phyloP scores from a whole-genome alignment of 2,329 filamentous ascomycete species.

The Nigrograna mackinnonii region DNA sequence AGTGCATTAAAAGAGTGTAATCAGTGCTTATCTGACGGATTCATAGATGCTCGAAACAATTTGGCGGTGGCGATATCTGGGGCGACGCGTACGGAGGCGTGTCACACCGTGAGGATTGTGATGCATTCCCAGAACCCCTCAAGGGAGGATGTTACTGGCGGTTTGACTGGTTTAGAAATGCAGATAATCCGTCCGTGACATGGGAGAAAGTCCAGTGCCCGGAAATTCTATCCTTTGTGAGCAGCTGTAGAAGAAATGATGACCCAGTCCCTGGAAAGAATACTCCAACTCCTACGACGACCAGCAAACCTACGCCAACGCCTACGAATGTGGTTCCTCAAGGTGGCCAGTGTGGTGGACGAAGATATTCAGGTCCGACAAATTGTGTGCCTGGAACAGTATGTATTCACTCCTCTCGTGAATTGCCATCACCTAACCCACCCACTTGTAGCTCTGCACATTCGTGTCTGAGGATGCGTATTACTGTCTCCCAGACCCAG shows the following conservation, averaged over 20 bases:
- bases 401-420: no score
- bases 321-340: constrained; percentile 15
- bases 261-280: constrained; percentile 18
- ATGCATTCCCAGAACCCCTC: constrained; percentile 56
- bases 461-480: constrained; percentile 16
- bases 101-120: constrained; percentile 54
- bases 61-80: constrained; percentile 54
- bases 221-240: constrained; percentile 50
- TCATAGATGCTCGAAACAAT: constrained; percentile 56
- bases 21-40: not conserved
- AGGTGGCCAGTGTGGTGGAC: constrained; percentile 19
- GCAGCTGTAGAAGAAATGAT: constrained; percentile 42
- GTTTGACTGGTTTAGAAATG: constrained; percentile 65
- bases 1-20: no score
- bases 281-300: constrained; percentile 10
- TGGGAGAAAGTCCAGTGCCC: constrained; percentile 63
- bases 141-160: constrained; percentile 65
- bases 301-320: constrained; percentile 9
- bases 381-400: constrained; percentile 16
- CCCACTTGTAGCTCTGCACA: no score
- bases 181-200: constrained; percentile 59
- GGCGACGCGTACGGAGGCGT: constrained; percentile 64
- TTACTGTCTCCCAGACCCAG: constrained; percentile 19
- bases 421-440: no score
- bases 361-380: constrained; percentile 15